Base-by-base conservation (phyloP, 2,329 filamentous ascomycete genomes). In the Scedosporium dehoogii region DNA sequence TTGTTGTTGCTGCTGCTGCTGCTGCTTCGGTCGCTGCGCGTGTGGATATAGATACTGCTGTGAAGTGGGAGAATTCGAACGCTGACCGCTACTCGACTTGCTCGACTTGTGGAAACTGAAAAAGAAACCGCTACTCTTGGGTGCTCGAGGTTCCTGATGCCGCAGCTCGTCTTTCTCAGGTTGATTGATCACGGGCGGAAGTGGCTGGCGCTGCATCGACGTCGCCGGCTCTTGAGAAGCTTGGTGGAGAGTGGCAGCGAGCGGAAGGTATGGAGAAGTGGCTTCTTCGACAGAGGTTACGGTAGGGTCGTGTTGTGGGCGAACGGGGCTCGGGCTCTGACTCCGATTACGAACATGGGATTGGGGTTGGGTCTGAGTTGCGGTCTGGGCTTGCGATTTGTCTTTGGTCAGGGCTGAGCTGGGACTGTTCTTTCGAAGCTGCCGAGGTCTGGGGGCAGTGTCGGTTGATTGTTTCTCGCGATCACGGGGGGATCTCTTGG, bases 101-200 rank as follows among this genome's bases (percentile, higher is more conserved):
- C 38, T 44, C 16, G 58, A 59, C 38, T 59, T 59, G 58, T 59
- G 58, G 38, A 59, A 46, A 29, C 41, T 59, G 68, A 81, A 81
- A 63, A 76, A 74, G 71, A 82, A 81, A 66, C 77, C 76, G 68
- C 76, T 76, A 68, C 78, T 81, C 63, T 76, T 74, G n/a, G 73
- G 66, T 67, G 77, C 79, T 60, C 73, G 74, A 66, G 72, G 74
- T 68, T 75, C 76, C 66, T 72, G 69, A 63, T 72, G 69, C 62
- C 71, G 70, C 58, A 63, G 62, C 61, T 69, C 67, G 62, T 63
- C 51, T 14, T 55, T 6, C 51, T 55, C 51, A 5, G 23, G 12
- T 5, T 55, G 51, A 27, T 55, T 55, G 23, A 55, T 55, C 12
- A 55, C 51, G 18, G 51, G 51, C 12, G 51, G 51, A 10, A 55